Conservation (phyloP, 495 filamentous ascomycete species). For the Talaromyces stipitatus region DNA sequence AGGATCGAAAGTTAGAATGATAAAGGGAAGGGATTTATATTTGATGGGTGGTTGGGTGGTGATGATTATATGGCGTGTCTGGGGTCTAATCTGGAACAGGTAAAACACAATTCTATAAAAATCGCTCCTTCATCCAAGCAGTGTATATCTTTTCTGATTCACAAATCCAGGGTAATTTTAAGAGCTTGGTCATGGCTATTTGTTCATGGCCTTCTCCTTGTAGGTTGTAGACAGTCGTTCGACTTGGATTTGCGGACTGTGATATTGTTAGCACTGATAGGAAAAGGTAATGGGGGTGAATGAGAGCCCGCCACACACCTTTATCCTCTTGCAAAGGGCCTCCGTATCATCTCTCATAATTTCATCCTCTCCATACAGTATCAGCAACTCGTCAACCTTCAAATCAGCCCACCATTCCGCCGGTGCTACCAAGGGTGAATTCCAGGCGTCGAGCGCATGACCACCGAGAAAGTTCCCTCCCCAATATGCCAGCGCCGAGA, state of each 20-base stretch:
- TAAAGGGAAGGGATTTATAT: too few species aligned
- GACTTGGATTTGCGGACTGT: neutral
- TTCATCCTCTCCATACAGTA: slow-evolving; percentile 4
- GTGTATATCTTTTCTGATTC: neutral
- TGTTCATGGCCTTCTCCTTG: neutral
- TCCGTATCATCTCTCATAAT: slow-evolving; percentile 8
- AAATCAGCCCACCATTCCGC: slow-evolving; percentile 7
- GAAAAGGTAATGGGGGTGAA: neutral
- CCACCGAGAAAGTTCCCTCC: neutral
- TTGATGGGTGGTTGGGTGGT: too few species aligned
- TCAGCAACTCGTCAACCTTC: slow-evolving; percentile 4
- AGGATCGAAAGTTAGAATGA: too few species aligned
- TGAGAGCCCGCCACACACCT: neutral
- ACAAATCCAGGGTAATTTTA: neutral
- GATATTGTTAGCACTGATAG: neutral
- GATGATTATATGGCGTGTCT: too few species aligned
- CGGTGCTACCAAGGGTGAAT: neutral
- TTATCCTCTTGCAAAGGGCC: neutral
- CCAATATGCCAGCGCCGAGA: neutral
- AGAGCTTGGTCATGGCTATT: neutral
- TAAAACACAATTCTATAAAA: neutral
- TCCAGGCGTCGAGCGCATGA: slow-evolving; percentile 1
- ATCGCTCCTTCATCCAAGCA: neutral
- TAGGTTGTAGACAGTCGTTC: neutral
- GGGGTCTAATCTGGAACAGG: too few species aligned